A percentile compares a stretch with the other conserved stretches of the same genome.
Evolutionary conservation across 164 flowering plant species (phyloP).

Genomic region (Warburgia ugandensis): DNA sequence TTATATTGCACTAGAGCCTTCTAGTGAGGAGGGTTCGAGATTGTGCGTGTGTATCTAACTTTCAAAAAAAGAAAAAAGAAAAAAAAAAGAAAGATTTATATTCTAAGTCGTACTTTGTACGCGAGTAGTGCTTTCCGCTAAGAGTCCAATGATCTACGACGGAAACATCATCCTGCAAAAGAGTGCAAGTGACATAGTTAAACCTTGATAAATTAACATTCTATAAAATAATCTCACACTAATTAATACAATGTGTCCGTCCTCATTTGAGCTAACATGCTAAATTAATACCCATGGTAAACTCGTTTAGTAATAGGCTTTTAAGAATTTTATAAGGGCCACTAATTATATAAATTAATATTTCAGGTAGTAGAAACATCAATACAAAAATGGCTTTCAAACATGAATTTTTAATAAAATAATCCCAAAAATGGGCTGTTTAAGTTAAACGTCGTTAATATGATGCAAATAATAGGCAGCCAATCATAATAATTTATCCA

Average conservation of each 20-base stretch:
- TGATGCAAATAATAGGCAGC: too few species aligned
- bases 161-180: slow-evolving; percentile 9
- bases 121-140: slow-evolving; percentile 12
- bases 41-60: background rate
- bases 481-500: too few species aligned
- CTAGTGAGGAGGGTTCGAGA: too few species aligned
- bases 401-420: too few species aligned
- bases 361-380: background rate
- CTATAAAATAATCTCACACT: background rate
- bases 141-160: slow-evolving; percentile 9
- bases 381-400: background rate
- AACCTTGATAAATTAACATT: background rate
- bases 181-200: background rate
- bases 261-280: background rate
- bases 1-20: too few species aligned
- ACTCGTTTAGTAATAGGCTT: background rate
- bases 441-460: too few species aligned
- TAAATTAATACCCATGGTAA: background rate
- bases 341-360: background rate
- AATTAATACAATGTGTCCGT: background rate
- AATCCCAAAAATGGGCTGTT: too few species aligned
- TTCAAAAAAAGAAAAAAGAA: background rate
- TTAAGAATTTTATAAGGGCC: background rate
- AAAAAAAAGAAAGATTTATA: background rate
- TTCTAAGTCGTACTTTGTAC: slow-evolving; percentile 3